These are phyloP conservation scores for Candida pseudoviswanathii DNA, from an alignment of 1,139 yeast genomes.

Conservation along the genomic window DNA sequence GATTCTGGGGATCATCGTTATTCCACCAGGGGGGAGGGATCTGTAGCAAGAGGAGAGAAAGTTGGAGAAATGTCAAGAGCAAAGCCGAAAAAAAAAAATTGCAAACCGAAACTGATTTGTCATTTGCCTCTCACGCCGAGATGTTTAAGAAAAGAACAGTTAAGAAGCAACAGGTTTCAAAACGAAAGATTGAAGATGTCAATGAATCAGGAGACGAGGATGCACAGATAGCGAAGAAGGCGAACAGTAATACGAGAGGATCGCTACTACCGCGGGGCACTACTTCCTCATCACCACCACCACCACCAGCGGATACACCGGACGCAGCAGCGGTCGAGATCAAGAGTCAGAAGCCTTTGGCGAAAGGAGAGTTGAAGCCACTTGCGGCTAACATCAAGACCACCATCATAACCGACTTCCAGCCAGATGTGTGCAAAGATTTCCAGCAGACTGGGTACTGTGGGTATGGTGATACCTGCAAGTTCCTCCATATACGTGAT, in stretches of 20 bases:
- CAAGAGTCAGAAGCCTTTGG: background rate
- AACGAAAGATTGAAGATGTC: constrained; percentile 8
- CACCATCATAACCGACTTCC: constrained; percentile 85
- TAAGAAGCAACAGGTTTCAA: constrained; percentile 16
- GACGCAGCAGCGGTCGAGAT: constrained; percentile 2
- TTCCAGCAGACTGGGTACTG: constrained; percentile 91
- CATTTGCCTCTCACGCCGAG: no score
- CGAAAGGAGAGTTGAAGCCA: constrained; percentile 19
- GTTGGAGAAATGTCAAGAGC: no score
- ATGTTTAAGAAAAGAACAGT: constrained; percentile 41
- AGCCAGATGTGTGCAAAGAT: constrained; percentile 94
- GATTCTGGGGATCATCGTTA: background rate
- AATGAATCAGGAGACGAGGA: constrained; percentile 3
- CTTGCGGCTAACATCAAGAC: constrained; percentile 59
- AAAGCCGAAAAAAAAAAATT: background rate
- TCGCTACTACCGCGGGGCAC: no score
- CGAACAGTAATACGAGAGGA: no score
- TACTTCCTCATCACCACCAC: background rate
- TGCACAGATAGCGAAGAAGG: background rate
- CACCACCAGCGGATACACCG: background rate
- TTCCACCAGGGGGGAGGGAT: background rate
- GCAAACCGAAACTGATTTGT: background rate
- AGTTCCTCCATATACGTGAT: constrained; percentile 86
- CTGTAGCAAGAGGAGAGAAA: background rate
- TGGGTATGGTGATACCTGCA: constrained; percentile 98